A percentile compares a stretch with the other conserved stretches of the same genome.
These are phyloP conservation scores for Ostreobium quekettii DNA, from an alignment of 139 green algal genomes.

Conservation along the genomic window DNA sequence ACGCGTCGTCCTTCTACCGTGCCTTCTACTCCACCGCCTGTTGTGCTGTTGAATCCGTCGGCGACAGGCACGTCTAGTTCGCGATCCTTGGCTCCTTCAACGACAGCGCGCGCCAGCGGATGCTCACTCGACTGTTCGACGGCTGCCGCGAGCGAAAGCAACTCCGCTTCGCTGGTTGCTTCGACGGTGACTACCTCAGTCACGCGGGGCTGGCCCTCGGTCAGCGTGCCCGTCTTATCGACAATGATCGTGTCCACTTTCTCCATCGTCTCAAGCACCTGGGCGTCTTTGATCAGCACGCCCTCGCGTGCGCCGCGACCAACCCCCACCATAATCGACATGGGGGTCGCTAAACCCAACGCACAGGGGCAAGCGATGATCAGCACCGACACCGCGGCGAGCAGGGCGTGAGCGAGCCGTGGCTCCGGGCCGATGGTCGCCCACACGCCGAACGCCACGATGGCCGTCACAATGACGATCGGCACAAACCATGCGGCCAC, in stretches of 20 bases:
- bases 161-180: neutral
- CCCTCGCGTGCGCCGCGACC: slow-evolving; percentile 61
- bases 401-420: too few relatives aligned
- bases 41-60: too few relatives aligned
- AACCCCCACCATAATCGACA: slow-evolving; percentile 84
- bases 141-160: slow-evolving; percentile 26
- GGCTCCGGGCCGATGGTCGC: too few relatives aligned
- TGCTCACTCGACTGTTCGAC: slow-evolving; percentile 29
- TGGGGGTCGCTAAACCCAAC: slow-evolving; percentile 92
- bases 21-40: slow-evolving; percentile 2
- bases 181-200: neutral
- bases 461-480: too few relatives aligned
- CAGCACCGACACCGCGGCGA: slow-evolving; percentile 87
- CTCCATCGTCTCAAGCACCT: slow-evolving; percentile 76
- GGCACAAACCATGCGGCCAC: too few relatives aligned
- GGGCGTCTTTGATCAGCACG: slow-evolving; percentile 79
- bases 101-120: slow-evolving; percentile 28
- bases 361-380: slow-evolving; percentile 95
- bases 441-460: too few relatives aligned
- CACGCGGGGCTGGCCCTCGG: slow-evolving; percentile 39
- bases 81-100: too few relatives aligned
- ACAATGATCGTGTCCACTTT: slow-evolving; percentile 64
- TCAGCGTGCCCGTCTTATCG: slow-evolving; percentile 98
- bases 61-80: too few relatives aligned
- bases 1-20: slow-evolving; percentile 18